Conservation (phyloP, 139 green algal species). For the Chlorella sorokiniana region DNA sequence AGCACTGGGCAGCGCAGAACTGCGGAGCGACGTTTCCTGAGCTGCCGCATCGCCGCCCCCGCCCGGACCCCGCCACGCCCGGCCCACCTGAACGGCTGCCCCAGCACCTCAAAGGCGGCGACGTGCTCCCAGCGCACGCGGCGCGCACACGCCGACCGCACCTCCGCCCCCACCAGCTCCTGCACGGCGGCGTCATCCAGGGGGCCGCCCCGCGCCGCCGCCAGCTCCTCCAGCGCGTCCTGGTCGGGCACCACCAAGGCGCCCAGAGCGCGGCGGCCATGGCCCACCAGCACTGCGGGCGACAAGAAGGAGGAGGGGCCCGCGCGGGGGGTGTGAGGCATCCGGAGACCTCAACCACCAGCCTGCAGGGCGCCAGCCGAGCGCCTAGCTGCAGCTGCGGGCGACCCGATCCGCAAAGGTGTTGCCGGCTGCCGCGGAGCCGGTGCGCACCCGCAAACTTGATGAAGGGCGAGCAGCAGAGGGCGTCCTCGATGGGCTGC, state of each 20-base stretch:
- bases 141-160: conserved; percentile 17
- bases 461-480: conserved; percentile 61
- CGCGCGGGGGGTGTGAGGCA: not conserved
- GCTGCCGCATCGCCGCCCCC: no score
- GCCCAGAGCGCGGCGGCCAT: conserved; percentile 59
- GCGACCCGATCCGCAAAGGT: no score
- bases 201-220: conserved; percentile 55
- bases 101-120: conserved; percentile 52
- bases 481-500: conserved; percentile 82
- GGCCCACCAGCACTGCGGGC: conserved; percentile 74
- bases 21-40: no score
- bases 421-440: not conserved
- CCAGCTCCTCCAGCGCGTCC: conserved; percentile 53
- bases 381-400: no score
- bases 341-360: no score
- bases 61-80: not conserved
- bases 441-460: conserved; percentile 58
- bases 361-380: no score
- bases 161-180: conserved; percentile 48
- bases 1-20: no score
- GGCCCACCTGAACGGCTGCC: conserved; percentile 54
- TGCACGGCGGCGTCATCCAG: conserved; percentile 40
- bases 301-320: not conserved
- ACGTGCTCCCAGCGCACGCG: conserved; percentile 59
- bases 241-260: conserved; percentile 67